phyloP scores from a whole-genome alignment of 2,329 filamentous ascomycete genomes.

The Colletotrichum sp. region DNA sequence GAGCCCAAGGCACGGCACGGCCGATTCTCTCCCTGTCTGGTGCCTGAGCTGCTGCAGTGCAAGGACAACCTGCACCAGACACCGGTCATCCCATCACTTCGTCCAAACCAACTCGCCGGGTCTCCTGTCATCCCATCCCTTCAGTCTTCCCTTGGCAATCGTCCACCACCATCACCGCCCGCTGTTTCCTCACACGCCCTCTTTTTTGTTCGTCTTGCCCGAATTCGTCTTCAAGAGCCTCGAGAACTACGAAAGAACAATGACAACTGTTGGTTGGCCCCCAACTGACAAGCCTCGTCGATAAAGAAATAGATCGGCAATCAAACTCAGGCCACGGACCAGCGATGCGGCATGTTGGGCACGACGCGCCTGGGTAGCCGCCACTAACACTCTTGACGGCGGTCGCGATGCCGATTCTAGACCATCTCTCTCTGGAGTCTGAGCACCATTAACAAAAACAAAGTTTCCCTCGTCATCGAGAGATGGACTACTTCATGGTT shows the following conservation, averaged over 20 bases:
- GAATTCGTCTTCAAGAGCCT: background rate
- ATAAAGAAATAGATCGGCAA: background rate
- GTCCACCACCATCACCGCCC: background rate
- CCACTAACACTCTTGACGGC: background rate
- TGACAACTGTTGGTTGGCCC: background rate
- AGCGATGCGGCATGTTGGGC: background rate
- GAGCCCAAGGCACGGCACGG: background rate
- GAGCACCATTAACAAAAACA: background rate
- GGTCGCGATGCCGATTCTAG: background rate
- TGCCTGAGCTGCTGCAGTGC: background rate
- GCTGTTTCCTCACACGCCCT: no score
- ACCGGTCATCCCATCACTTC: background rate
- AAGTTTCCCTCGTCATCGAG: accelerated
- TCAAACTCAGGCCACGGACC: background rate
- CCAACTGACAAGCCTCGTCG: background rate
- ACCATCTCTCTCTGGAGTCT: background rate
- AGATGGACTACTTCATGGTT: background rate
- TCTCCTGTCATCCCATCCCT: background rate
- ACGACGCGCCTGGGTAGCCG: background rate
- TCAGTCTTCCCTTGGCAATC: background rate
- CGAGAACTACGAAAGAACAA: background rate
- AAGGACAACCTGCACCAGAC: background rate
- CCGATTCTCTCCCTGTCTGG: background rate
- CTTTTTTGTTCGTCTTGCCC: background rate
- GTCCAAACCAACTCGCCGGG: background rate